A percentile compares a stretch with the other conserved stretches of the same genome.
Evolutionary conservation across 2,329 filamentous ascomycete genomes (phyloP).

Genomic region (Calonectria pauciramosa): DNA sequence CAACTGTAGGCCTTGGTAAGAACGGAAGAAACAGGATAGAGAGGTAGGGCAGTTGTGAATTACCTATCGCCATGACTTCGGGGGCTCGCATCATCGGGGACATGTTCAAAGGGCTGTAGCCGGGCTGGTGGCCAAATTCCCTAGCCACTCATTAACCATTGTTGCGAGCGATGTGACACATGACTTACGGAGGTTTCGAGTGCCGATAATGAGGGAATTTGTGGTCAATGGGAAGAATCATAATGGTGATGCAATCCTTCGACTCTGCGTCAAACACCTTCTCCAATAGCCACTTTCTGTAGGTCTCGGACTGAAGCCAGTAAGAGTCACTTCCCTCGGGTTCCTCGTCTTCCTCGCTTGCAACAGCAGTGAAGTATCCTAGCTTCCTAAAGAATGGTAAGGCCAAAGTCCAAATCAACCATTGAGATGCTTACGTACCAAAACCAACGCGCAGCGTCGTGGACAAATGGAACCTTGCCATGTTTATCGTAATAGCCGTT

Average conservation of each 20-base stretch:
- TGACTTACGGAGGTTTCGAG: neutral
- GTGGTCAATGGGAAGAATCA: neutral
- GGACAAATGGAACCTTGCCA: neutral
- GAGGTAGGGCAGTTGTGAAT: no score
- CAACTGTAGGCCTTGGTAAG: neutral
- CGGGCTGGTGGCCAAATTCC: neutral
- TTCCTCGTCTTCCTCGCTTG: no score
- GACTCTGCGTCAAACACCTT: neutral
- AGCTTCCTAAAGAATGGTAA: no score
- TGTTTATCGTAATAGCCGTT: neutral
- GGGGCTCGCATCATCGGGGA: neutral
- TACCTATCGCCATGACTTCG: neutral
- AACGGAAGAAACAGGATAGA: no score
- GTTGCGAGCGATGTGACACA: no score
- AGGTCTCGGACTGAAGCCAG: neutral
- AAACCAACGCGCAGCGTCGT: neutral
- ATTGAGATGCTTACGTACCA: neutral
- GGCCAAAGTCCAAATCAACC: no score
- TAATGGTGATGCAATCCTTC: neutral
- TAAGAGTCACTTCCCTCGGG: neutral
- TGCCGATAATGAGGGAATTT: neutral
- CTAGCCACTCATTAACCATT: neutral
- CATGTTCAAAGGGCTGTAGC: neutral
- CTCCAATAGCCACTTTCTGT: neutral
- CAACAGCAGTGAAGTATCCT: no score